Percentiles rank a stretch among this genome's conserved stretches.
These are phyloP conservation scores for Metarhizium humberi DNA, from an alignment of 2,329 filamentous ascomycete species.

Conservation along the genomic window DNA sequence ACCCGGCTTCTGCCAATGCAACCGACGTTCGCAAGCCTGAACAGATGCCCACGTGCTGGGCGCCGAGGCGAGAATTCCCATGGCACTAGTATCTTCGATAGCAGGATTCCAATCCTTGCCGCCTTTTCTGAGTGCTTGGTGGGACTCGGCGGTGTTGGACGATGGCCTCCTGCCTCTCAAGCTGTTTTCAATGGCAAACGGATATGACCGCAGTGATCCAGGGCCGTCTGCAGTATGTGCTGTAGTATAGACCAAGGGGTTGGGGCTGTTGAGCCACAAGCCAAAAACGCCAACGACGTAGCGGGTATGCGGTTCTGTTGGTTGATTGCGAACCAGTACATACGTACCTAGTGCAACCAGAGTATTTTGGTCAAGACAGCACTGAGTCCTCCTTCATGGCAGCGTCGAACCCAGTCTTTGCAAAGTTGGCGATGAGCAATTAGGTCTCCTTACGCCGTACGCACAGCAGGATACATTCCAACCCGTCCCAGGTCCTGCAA, in stretches of 20 bases:
- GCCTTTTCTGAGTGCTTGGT: conserved; percentile 6
- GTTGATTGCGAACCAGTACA: no score
- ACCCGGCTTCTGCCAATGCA: background rate
- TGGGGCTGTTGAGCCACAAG: background rate
- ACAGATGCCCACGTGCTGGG: background rate
- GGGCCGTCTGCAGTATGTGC: background rate
- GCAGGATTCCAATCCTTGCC: conserved; percentile 18
- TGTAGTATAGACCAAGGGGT: background rate
- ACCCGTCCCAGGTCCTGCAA: background rate
- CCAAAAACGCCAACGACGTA: background rate
- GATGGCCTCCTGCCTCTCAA: background rate
- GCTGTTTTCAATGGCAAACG: background rate
- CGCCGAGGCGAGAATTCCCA: background rate
- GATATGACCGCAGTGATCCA: background rate
- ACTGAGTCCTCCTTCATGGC: background rate
- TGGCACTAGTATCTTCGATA: background rate
- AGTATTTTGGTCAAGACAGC: background rate
- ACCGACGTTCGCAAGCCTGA: background rate
- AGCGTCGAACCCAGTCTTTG: background rate
- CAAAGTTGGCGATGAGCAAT: background rate
- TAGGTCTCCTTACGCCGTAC: background rate
- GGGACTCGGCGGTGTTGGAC: conserved; percentile 8
- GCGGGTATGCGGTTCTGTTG: background rate
- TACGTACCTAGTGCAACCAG: background rate
- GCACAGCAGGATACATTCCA: background rate